Percentiles rank a stretch among this genome's conserved stretches.
These are phyloP conservation scores for Scytalidium lignicola DNA, from an alignment of 2,329 filamentous ascomycete genomes.

Conservation along the genomic window DNA sequence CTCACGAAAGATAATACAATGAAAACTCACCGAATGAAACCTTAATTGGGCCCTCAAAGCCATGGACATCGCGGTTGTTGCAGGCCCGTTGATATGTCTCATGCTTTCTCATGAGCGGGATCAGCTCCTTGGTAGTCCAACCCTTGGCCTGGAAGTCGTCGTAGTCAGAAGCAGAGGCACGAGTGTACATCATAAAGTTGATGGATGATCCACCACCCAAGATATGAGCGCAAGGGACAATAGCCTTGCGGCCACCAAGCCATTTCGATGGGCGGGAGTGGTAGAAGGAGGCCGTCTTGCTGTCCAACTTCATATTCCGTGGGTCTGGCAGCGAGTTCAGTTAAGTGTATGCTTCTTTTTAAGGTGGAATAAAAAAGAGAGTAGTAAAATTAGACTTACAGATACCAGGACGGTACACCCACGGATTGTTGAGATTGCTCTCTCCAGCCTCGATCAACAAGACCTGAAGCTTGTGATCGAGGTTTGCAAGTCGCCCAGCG, in stretches of 20 bases:
- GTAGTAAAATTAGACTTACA: neutral
- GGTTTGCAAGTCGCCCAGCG: constrained; percentile 60
- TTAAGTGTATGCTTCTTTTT: neutral
- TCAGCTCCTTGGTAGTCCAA: constrained; percentile 71
- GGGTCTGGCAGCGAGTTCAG: constrained; percentile 15
- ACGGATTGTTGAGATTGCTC: constrained; percentile 72
- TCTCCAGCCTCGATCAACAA: constrained; percentile 67
- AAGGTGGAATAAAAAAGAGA: neutral
- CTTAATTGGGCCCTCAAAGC: constrained; percentile 76
- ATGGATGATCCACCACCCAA: constrained; percentile 69
- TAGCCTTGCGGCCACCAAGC: constrained; percentile 64
- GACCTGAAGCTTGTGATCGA: constrained; percentile 69
- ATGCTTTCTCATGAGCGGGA: constrained; percentile 75
- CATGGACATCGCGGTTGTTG: constrained; percentile 64
- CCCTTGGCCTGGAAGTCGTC: constrained; percentile 76
- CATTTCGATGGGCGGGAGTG: constrained; percentile 70
- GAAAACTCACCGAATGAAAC: constrained; percentile 57
- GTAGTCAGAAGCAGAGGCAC: constrained; percentile 67
- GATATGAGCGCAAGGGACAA: constrained; percentile 71
- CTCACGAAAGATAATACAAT: constrained; percentile 22
- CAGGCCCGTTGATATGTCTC: constrained; percentile 69
- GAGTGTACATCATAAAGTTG: constrained; percentile 78
- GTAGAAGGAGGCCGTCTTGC: constrained; percentile 78
- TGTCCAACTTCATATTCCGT: constrained; percentile 36
- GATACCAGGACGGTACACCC: constrained; percentile 70